phyloP scores from a whole-genome alignment of 305 asterid species.

The Fraxinus albicans region DNA sequence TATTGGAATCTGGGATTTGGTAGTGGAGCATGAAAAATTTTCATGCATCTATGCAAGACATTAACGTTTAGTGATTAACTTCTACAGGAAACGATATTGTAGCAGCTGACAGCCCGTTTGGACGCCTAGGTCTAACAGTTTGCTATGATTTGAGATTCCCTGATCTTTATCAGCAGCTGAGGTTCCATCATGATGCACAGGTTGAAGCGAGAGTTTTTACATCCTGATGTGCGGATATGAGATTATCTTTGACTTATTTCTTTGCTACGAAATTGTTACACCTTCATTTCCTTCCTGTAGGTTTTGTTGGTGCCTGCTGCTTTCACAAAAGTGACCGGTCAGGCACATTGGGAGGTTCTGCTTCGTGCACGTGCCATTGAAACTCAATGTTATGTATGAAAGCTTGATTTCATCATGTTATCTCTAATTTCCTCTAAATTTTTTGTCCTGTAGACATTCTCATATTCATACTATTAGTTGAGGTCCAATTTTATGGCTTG shows the following conservation, averaged over 20 bases:
- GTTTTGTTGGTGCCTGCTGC: conserved; percentile 88
- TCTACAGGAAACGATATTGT: conserved; percentile 62
- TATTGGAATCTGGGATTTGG: background rate
- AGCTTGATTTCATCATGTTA: background rate
- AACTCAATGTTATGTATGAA: conserved; percentile 84
- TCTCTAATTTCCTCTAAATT: background rate
- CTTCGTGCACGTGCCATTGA: conserved; percentile 97
- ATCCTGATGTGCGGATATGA: background rate
- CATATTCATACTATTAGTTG: background rate
- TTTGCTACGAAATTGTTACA: background rate
- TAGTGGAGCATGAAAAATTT: background rate
- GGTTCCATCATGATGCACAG: conserved; percentile 75
- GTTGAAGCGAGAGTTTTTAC: conserved; percentile 18
- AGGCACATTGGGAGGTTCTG: conserved; percentile 92
- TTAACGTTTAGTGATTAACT: background rate
- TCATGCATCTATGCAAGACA: background rate
- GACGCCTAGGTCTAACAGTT: conserved; percentile 77
- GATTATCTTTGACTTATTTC: background rate
- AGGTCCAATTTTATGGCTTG: background rate
- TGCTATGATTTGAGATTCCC: conserved; percentile 96
- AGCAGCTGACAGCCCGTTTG: conserved; percentile 74
- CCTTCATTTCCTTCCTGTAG: conserved; percentile 25
- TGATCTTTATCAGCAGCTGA: conserved; percentile 78
- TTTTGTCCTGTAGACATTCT: background rate
- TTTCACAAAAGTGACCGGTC: conserved; percentile 80